Percentiles rank a stretch among this genome's conserved stretches.
These are phyloP conservation scores for Fusarium duplospermum DNA, from an alignment of 2,329 filamentous ascomycete genomes.

Conservation along the genomic window DNA sequence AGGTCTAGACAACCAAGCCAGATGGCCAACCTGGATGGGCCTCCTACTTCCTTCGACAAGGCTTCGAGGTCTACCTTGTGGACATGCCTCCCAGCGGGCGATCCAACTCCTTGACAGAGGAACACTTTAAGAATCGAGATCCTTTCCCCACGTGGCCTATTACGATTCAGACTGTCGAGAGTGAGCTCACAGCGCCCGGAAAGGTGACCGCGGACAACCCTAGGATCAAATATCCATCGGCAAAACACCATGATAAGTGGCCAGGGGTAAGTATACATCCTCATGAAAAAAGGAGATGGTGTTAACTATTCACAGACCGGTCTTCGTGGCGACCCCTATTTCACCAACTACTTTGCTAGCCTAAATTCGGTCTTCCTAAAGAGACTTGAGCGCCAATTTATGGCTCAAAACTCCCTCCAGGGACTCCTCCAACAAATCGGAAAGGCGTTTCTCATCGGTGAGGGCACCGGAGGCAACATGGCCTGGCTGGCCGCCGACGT, in stretches of 20 bases:
- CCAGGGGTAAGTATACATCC: conserved; percentile 47
- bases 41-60: conserved; percentile 54
- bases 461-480: conserved; percentile 61
- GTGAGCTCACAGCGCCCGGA: conserved; percentile 48
- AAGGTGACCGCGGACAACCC: not conserved
- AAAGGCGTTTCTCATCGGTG: conserved; percentile 58
- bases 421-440: conserved; percentile 58
- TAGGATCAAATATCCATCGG: conserved; percentile 37
- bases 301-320: conserved; percentile 45
- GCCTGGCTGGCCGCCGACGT: conserved; percentile 62
- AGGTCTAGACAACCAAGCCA: conserved; percentile 59
- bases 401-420: conserved; percentile 51
- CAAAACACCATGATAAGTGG: conserved; percentile 52
- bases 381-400: conserved; percentile 45
- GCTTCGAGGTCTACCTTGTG: conserved; percentile 57
- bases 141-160: too few relatives aligned
- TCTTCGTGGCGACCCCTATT: conserved; percentile 56
- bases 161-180: conserved; percentile 39
- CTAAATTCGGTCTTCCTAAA: conserved; percentile 51
- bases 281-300: not conserved
- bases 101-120: conserved; percentile 35
- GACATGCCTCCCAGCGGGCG: conserved; percentile 57
- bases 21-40: conserved; percentile 60
- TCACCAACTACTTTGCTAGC: conserved; percentile 60
- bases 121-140: too few relatives aligned